phyloP scores from a whole-genome alignment of 164 flowering plant species.

The Tetrastigma voinierianum region DNA sequence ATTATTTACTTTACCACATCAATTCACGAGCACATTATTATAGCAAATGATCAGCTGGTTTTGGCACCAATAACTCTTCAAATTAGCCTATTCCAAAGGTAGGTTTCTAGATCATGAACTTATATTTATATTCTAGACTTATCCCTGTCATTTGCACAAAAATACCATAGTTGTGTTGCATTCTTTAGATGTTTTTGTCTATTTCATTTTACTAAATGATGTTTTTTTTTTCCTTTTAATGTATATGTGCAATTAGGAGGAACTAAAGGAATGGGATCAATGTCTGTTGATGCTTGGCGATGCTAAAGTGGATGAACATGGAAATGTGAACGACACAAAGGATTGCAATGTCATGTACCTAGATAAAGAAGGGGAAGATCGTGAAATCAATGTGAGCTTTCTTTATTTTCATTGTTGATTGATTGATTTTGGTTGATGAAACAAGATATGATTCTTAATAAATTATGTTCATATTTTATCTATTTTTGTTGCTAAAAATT shows the following conservation, averaged over 20 bases:
- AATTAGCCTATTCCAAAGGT: no score
- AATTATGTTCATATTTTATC: background rate
- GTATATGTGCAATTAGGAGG: constrained; percentile 51
- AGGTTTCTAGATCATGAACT: no score
- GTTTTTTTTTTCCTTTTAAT: background rate
- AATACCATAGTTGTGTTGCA: no score
- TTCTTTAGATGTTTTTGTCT: constrained; percentile 1
- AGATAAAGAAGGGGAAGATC: constrained; percentile 89
- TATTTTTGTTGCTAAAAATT: background rate
- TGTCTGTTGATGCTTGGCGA: constrained; percentile 87
- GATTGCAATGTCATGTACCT: constrained; percentile 61
- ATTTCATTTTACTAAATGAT: background rate
- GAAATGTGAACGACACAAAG: constrained; percentile 64
- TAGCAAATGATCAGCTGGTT: no score
- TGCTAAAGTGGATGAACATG: constrained; percentile 82
- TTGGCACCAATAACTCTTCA: no score
- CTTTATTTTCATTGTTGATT: background rate
- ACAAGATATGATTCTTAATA: background rate
- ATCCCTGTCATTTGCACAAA: no score
- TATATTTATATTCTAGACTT: no score
- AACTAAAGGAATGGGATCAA: constrained; percentile 95
- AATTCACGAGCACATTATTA: no score
- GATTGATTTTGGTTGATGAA: background rate
- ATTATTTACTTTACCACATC: no score
- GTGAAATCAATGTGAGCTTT: constrained; percentile 82